phyloP scores from a whole-genome alignment of 2,329 filamentous ascomycete genomes.

The Clonostachys chloroleuca region DNA sequence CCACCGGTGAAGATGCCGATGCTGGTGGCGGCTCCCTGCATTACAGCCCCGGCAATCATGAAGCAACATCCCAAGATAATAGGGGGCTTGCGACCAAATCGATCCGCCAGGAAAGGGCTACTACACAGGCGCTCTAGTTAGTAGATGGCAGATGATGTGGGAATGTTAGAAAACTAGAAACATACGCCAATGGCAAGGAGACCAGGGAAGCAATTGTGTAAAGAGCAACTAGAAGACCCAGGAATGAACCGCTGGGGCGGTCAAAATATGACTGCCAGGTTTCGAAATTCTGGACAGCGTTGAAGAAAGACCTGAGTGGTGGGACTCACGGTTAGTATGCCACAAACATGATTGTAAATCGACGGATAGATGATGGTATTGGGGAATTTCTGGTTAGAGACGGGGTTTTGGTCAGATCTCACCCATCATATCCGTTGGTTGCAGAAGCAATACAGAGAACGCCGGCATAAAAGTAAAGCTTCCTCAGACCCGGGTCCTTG shows the following conservation, averaged over 20 bases:
- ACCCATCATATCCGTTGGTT: constrained; percentile 56
- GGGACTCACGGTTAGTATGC: not conserved
- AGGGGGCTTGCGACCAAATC: constrained; percentile 32
- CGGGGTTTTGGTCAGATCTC: not conserved
- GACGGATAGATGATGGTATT: too few species aligned
- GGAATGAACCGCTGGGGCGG: constrained; percentile 24
- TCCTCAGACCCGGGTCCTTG: constrained; percentile 49
- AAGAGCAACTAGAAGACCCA: constrained; percentile 45
- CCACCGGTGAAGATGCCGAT: constrained; percentile 32
- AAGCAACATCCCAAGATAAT: constrained; percentile 36
- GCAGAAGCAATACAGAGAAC: constrained; percentile 56
- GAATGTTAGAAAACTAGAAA: not conserved
- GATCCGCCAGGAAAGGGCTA: constrained; percentile 35
- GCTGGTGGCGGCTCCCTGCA: constrained; percentile 28
- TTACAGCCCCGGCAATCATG: constrained; percentile 36
- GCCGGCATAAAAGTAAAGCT: constrained; percentile 46
- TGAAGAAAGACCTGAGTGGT: constrained; percentile 35
- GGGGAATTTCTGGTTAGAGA: too few species aligned
- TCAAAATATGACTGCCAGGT: constrained; percentile 47
- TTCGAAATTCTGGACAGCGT: constrained; percentile 53
- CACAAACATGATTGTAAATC: too few species aligned
- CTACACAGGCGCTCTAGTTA: not conserved
- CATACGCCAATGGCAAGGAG: constrained; percentile 33
- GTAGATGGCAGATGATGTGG: too few species aligned
- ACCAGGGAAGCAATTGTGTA: constrained; percentile 44